Conservation (phyloP, 2,329 filamentous ascomycete species). For the Trichoderma afroharzianum region DNA sequence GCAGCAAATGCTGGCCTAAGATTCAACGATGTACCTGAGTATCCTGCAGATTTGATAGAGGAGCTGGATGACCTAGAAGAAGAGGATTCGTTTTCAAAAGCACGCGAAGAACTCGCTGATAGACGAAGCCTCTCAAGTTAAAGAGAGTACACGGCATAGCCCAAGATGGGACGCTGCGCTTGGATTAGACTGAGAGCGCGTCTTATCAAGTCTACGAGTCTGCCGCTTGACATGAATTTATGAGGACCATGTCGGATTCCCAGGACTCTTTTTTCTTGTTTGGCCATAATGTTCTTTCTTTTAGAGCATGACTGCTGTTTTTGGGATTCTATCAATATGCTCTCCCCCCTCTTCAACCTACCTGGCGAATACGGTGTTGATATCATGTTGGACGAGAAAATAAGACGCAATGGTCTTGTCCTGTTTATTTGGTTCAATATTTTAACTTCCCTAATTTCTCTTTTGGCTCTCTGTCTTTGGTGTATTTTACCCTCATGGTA, state of each 20-base stretch:
- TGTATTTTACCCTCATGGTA: constrained; percentile 24
- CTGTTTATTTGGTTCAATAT: background rate
- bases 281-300: background rate
- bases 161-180: background rate
- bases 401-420: constrained; percentile 10
- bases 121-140: constrained; percentile 39
- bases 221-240: constrained; percentile 9
- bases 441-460: constrained; percentile 5
- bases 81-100: constrained; percentile 50
- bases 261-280: background rate
- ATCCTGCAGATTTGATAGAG: background rate
- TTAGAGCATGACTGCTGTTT: constrained; percentile 7
- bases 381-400: constrained; percentile 18
- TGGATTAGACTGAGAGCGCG: background rate
- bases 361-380: constrained; percentile 19
- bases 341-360: background rate
- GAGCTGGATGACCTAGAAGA: constrained; percentile 32
- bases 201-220: background rate
- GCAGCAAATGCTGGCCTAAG: background rate
- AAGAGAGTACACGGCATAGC: constrained; percentile 8
- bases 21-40: background rate
- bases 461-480: constrained; percentile 12
- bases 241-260: background rate
- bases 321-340: constrained; percentile 6
- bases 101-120: constrained; percentile 43